Conservation (phyloP, 208 protist species). For the Lotmaria passim region DNA sequence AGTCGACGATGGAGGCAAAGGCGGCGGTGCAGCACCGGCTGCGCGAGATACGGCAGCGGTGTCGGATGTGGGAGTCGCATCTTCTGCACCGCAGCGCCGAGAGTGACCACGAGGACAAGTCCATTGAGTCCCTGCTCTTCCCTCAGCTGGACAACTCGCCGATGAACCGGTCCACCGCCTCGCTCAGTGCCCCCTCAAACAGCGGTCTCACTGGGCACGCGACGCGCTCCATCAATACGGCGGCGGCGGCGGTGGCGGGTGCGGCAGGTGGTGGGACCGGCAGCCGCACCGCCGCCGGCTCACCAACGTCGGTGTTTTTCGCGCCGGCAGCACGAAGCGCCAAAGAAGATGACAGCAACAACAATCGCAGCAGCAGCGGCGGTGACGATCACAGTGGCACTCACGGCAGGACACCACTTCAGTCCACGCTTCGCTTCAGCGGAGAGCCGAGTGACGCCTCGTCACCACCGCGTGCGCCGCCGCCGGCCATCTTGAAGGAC, state of each 20-base stretch:
- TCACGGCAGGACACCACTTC: not conserved
- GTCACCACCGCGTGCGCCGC: not conserved
- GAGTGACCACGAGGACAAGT: not conserved
- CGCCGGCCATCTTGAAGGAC: slow-evolving; percentile 2
- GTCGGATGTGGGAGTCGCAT: slow-evolving; percentile 55
- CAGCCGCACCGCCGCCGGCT: not conserved
- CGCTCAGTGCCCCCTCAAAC: not conserved
- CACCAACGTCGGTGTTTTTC: not conserved
- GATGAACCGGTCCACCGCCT: not conserved
- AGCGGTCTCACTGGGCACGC: not conserved
- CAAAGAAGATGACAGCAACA: not conserved
- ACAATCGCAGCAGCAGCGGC: not conserved
- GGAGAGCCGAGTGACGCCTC: slow-evolving; percentile 6
- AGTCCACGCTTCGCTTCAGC: not conserved
- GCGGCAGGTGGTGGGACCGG: not conserved
- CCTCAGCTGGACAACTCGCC: not conserved
- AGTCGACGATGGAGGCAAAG: slow-evolving; percentile 50
- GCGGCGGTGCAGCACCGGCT: slow-evolving; percentile 44
- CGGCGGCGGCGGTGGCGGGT: not conserved
- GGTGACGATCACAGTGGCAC: not conserved
- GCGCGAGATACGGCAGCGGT: slow-evolving; percentile 37
- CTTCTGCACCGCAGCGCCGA: slow-evolving; percentile 32
- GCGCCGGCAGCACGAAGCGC: not conserved
- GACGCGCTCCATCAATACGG: not conserved
- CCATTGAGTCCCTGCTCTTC: not conserved